Conservation (phyloP, 2,329 filamentous ascomycete species). For the Fusarium sp. region DNA sequence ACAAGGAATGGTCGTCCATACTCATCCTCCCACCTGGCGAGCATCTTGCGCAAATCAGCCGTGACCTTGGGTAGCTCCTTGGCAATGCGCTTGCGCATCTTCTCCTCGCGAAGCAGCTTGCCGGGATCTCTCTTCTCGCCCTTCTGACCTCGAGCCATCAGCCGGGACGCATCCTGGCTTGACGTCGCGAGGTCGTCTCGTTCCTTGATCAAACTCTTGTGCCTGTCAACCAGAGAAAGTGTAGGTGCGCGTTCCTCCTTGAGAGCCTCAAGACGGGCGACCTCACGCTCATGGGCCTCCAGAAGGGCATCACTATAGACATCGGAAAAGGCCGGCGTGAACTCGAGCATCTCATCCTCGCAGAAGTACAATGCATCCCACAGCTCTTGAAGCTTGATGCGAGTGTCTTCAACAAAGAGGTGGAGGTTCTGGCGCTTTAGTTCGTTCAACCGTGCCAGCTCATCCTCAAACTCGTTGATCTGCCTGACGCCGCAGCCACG, state of each 20-base stretch:
- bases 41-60: conserved; percentile 80
- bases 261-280: conserved; percentile 81
- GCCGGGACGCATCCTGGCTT: conserved; percentile 91
- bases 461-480: conserved; percentile 96
- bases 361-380: conserved; percentile 96
- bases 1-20: conserved; percentile 94
- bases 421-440: conserved; percentile 95
- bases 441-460: conserved; percentile 86
- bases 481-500: conserved; percentile 90
- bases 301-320: conserved; percentile 96
- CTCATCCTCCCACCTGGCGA: conserved; percentile 92
- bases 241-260: conserved; percentile 89
- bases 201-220: conserved; percentile 84
- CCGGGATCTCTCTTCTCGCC: conserved; percentile 95
- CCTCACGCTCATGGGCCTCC: conserved; percentile 93
- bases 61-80: conserved; percentile 96
- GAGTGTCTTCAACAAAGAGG: conserved; percentile 93
- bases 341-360: conserved; percentile 98
- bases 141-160: conserved; percentile 92
- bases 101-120: conserved; percentile 93
- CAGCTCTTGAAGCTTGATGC: conserved; percentile 89
- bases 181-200: conserved; percentile 89
- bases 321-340: conserved; percentile 95
- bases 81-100: conserved; percentile 96
- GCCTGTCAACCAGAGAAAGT: conserved; percentile 82